phyloP scores from a whole-genome alignment of 768 basidiomycete genomes.

The Strobilomyces echinocephalus region DNA sequence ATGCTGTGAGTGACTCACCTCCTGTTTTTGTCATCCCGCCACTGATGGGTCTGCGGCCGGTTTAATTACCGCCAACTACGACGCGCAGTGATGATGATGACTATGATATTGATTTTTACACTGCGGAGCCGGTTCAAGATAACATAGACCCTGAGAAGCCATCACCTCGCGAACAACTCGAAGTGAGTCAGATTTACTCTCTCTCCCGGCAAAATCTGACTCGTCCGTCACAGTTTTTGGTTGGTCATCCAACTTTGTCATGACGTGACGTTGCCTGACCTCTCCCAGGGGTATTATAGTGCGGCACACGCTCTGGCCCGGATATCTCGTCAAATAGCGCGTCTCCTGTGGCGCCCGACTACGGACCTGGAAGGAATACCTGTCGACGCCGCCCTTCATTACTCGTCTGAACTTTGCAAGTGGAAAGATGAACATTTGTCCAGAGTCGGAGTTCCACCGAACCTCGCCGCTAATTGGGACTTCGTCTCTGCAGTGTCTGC shows the following conservation, averaged over 20 bases:
- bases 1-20: slow-evolving; percentile 45
- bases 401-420: slow-evolving; percentile 52
- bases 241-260: slow-evolving; percentile 33
- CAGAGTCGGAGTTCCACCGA: slow-evolving; percentile 80
- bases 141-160: slow-evolving; percentile 46
- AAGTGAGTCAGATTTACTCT: slow-evolving; percentile 42
- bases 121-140: slow-evolving; percentile 59
- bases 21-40: not conserved
- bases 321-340: slow-evolving; percentile 76
- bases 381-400: slow-evolving; percentile 52
- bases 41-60: slow-evolving; percentile 8
- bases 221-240: slow-evolving; percentile 53
- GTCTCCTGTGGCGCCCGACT: slow-evolving; percentile 73
- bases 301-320: slow-evolving; percentile 82
- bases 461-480: slow-evolving; percentile 85
- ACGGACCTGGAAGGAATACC: slow-evolving; percentile 77
- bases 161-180: slow-evolving; percentile 73
- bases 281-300: slow-evolving; percentile 69
- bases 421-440: slow-evolving; percentile 78
- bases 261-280: slow-evolving; percentile 9
- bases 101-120: slow-evolving; percentile 87
- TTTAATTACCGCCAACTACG: slow-evolving; percentile 22
- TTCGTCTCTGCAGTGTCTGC: slow-evolving; percentile 74
- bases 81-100: slow-evolving; percentile 68
- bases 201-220: not conserved